A percentile compares a stretch with the other conserved stretches of the same genome.
phyloP scores from a whole-genome alignment of 768 basidiomycete species.

The Kondoa malvinella region DNA sequence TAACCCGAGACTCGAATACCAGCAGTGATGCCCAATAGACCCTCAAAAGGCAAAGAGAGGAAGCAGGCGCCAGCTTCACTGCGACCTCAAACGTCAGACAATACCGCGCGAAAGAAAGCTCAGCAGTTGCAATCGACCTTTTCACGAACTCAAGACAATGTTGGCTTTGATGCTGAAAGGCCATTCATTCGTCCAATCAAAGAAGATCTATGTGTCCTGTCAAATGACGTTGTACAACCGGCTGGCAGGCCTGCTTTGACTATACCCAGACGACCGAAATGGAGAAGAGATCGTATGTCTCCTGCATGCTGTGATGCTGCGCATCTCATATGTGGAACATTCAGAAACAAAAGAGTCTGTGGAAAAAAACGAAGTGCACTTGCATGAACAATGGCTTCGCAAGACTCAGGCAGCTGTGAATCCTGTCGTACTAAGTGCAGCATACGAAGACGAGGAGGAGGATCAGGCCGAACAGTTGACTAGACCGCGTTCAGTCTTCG shows the following conservation, averaged over 20 bases:
- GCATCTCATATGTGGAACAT: not conserved
- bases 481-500: slow-evolving; percentile 39
- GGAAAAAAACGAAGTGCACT: slow-evolving; percentile 10
- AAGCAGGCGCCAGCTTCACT: not conserved
- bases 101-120: not conserved
- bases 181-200: not conserved
- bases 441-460: not conserved
- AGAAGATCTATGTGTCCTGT: not conserved
- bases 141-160: not conserved
- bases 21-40: not conserved
- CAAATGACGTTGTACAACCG: not conserved
- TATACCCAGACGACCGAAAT: not conserved
- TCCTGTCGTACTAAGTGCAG: slow-evolving; percentile 14
- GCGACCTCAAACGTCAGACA: not conserved
- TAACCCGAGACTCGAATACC: too few species aligned
- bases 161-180: not conserved
- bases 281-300: not conserved
- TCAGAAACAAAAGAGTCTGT: slow-evolving; percentile 4
- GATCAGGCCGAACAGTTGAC: not conserved
- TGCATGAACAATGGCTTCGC: slow-evolving; percentile 11
- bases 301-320: not conserved
- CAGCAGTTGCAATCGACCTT: not conserved
- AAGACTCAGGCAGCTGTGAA: not conserved
- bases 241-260: not conserved
- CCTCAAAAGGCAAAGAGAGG: not conserved